Base-by-base conservation (phyloP, 345 rosid genomes). In the Passiflora organensis region DNA sequence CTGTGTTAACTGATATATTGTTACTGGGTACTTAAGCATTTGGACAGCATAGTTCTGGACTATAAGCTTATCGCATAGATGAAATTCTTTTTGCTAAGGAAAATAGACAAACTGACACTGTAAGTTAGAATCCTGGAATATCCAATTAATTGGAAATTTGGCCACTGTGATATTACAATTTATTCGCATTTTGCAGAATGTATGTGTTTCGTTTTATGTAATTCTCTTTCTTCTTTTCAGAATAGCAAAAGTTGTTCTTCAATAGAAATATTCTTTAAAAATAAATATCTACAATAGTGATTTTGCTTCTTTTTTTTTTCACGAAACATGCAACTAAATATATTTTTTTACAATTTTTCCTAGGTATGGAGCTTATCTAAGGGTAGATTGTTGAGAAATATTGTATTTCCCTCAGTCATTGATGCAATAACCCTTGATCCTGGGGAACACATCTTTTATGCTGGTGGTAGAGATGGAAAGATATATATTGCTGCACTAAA, bases 281-380 rank as follows among this genome's bases (percentile, higher is more conserved):
- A n/a, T n/a, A n/a, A n/a, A n/a, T n/a, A n/a, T n/a, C n/a, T n/a
- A n/a, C n/a, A n/a, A n/a, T n/a, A n/a, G n/a, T n/a, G n/a, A n/a
- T 9, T 49, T 41, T 37, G 6, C 23, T 17, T 53, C 3, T 12
- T 6, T 39, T 15, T 15, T 11, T 39, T 10, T 11, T 20, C 21
- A 46, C 19, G 49, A 10, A 13, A 22, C 21, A 18, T 0, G 15
- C 2, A 43, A 28, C 34, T 28, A 28, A 28, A 21, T 23, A 13
- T 13, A 54, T 37, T 15, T 59, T 19, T 14, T 47, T 43, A 43
- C n/a, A 6, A 18, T 47, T 24, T 63, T 28, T 28, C 34, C 49
- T 51, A 91, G 93, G 90, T 81, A 9, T 86, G 94, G 96, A 82
- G 99, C 76, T 51, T 89, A 75, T 81, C 91, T 6, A 76, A 58